phyloP scores from a whole-genome alignment of 371 early-diverging fungal species.

The Syncephalastrum sp. region DNA sequence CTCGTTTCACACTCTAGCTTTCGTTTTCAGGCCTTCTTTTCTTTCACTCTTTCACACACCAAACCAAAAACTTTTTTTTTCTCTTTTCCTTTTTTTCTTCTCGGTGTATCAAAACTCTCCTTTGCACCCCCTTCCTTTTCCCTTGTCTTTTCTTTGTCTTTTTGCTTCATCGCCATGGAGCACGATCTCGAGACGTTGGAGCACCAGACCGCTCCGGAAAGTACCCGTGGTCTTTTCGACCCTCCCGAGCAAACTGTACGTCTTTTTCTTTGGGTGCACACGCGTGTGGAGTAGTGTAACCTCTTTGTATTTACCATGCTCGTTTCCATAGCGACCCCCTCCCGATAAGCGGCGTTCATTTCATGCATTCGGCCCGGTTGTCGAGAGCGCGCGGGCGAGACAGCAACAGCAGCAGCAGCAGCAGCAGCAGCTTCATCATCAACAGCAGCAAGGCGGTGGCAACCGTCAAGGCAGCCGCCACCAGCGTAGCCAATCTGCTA shows the following conservation, averaged over 20 bases:
- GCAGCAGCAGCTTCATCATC: constrained; percentile 9
- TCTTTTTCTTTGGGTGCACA: not conserved
- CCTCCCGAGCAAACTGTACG: constrained; percentile 31
- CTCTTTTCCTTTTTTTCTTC: constrained; percentile 10
- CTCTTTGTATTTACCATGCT: too few species aligned
- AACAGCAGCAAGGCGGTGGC: constrained; percentile 24
- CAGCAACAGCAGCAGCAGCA: constrained; percentile 12
- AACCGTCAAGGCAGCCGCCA: constrained; percentile 27
- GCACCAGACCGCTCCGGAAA: constrained; percentile 56
- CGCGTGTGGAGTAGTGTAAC: too few species aligned
- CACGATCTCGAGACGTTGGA: constrained; percentile 39
- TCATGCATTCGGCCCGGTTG: constrained; percentile 19
- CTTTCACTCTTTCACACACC: not conserved
- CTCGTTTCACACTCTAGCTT: constrained; percentile 1
- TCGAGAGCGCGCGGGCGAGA: constrained; percentile 10
- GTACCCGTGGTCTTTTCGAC: constrained; percentile 54
- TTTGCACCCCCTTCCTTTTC: constrained; percentile 20
- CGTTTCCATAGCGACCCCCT: not conserved
- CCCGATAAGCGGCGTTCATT: constrained; percentile 37
- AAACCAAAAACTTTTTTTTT: constrained; percentile 10
- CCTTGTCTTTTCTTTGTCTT: constrained; percentile 24
- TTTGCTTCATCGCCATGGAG: constrained; percentile 23
- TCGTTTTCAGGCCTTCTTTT: constrained; percentile 8
- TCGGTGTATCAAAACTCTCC: constrained; percentile 12
- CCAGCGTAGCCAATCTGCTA: constrained; percentile 40